Conservation (phyloP, 2,329 filamentous ascomycete species). For the Trichoderma brevicompactum region DNA sequence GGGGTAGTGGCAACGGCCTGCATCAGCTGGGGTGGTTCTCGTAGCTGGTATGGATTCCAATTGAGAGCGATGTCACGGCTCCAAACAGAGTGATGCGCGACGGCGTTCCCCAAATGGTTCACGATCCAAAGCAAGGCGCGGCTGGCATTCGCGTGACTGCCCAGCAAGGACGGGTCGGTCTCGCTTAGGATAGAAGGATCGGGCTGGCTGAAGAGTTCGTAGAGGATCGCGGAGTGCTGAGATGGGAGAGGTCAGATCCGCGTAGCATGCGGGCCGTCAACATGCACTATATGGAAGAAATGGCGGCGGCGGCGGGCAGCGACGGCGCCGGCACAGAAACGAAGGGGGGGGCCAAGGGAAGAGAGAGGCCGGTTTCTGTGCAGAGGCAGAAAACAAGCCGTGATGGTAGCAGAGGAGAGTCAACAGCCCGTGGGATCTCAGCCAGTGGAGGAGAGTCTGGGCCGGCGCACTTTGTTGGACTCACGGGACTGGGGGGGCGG, state of each 20-base stretch:
- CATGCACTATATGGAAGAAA: constrained; percentile 21
- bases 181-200: constrained; percentile 25
- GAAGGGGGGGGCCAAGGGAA: constrained; percentile 5
- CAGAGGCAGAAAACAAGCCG: neutral
- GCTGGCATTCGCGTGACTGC: constrained; percentile 39
- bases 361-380: neutral
- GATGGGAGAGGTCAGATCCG: constrained; percentile 34
- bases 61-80: constrained; percentile 33
- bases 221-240: constrained; percentile 38
- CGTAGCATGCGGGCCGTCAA: constrained; percentile 26
- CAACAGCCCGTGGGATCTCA: constrained; percentile 12
- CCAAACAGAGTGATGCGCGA: constrained; percentile 32
- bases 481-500: constrained; percentile 27
- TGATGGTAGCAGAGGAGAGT: constrained; percentile 4
- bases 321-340: constrained; percentile 16
- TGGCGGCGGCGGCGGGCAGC: neutral
- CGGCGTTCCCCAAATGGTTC: constrained; percentile 30
- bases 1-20: constrained; percentile 42
- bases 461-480: constrained; percentile 27
- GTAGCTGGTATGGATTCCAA: constrained; percentile 36
- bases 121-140: constrained; percentile 32
- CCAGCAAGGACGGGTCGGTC: constrained; percentile 30
- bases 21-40: constrained; percentile 41
- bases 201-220: constrained; percentile 33
- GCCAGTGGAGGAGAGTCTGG: constrained; percentile 26